Conservation (phyloP, 1,284 basidiomycete genomes). For the Ceratobasidium papillatum region DNA sequence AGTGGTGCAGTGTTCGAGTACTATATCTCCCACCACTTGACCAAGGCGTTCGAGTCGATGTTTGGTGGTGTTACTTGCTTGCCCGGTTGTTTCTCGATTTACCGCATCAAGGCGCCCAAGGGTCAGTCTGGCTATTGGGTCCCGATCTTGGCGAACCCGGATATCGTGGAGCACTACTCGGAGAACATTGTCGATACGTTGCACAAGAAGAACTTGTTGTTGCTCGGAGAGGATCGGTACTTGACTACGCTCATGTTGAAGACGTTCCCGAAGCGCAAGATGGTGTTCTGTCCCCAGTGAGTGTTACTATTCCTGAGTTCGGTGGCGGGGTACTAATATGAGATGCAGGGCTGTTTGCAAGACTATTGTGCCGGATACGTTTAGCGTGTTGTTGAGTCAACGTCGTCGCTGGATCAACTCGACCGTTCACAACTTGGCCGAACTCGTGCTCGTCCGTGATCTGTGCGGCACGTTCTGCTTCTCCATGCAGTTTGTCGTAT, state of each 20-base stretch:
- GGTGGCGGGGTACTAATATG: background rate
- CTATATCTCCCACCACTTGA: slow-evolving; percentile 99
- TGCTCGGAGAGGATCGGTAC: slow-evolving; percentile 99
- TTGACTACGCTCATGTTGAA: slow-evolving; percentile 95
- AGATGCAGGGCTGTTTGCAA: slow-evolving; percentile 82
- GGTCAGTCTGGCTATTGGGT: slow-evolving; percentile 96
- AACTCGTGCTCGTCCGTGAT: slow-evolving; percentile 92
- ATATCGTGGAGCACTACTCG: slow-evolving; percentile 97
- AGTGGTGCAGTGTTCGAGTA: slow-evolving; percentile 87
- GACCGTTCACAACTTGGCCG: slow-evolving; percentile 96
- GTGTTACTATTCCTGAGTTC: background rate
- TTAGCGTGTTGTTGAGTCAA: slow-evolving; percentile 92
- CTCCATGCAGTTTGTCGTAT: slow-evolving; percentile 97
- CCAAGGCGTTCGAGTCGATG: slow-evolving; percentile 99
- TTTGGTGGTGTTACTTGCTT: slow-evolving; percentile 99
- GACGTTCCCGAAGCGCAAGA: slow-evolving; percentile 99
- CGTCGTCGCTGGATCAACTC: slow-evolving; percentile 99
- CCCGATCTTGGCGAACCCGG: slow-evolving; percentile 95
- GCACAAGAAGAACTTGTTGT: slow-evolving; percentile 98
- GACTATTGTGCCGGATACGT: slow-evolving; percentile 96
- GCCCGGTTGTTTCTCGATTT: slow-evolving; percentile 99
- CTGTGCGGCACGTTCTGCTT: slow-evolving; percentile 96
- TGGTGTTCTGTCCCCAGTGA: slow-evolving; percentile 93
- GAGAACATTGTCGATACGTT: slow-evolving; percentile 97
- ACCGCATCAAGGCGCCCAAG: slow-evolving; percentile 97